phyloP scores from a whole-genome alignment of 2,329 filamentous ascomycete genomes.

The Aureobasidium sp. region DNA sequence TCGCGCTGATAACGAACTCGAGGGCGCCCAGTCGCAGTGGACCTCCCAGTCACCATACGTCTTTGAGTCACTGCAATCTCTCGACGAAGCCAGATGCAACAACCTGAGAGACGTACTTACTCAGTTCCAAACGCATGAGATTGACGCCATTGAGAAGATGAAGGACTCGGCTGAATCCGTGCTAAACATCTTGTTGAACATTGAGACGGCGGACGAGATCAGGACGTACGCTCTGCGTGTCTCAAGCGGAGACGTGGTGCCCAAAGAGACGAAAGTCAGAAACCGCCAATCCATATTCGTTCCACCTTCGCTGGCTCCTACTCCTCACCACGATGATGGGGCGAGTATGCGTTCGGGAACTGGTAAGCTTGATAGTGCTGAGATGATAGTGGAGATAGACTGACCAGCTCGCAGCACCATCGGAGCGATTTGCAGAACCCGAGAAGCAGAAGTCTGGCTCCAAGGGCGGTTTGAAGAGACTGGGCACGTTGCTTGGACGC shows the following conservation, averaged over 20 bases:
- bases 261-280: neutral
- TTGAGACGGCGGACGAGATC: slow-evolving; percentile 90
- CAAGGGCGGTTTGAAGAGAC: slow-evolving; percentile 56
- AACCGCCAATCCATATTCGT: slow-evolving; percentile 16
- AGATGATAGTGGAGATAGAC: slow-evolving; percentile 46
- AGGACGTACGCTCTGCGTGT: slow-evolving; percentile 68
- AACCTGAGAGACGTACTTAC: slow-evolving; percentile 92
- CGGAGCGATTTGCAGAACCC: slow-evolving; percentile 30
- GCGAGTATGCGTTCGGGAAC: slow-evolving; percentile 61
- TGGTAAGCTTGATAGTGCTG: slow-evolving; percentile 38
- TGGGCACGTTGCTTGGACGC: slow-evolving; percentile 75
- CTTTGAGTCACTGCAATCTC: slow-evolving; percentile 90
- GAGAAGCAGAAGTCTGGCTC: slow-evolving; percentile 38
- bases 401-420: slow-evolving; percentile 31
- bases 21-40: slow-evolving; percentile 88
- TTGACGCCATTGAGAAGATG: slow-evolving; percentile 83
- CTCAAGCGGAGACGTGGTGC: slow-evolving; percentile 27
- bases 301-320: slow-evolving; percentile 30
- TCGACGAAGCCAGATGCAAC: slow-evolving; percentile 91
- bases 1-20: slow-evolving; percentile 74
- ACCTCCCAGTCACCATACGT: slow-evolving; percentile 95
- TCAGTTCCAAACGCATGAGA: slow-evolving; percentile 92
- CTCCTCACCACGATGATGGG: slow-evolving; percentile 55
- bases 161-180: slow-evolving; percentile 81
- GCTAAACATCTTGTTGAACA: slow-evolving; percentile 83